Conservation (phyloP, 2,329 filamentous ascomycete genomes). For the Fusarium bulbicola region DNA sequence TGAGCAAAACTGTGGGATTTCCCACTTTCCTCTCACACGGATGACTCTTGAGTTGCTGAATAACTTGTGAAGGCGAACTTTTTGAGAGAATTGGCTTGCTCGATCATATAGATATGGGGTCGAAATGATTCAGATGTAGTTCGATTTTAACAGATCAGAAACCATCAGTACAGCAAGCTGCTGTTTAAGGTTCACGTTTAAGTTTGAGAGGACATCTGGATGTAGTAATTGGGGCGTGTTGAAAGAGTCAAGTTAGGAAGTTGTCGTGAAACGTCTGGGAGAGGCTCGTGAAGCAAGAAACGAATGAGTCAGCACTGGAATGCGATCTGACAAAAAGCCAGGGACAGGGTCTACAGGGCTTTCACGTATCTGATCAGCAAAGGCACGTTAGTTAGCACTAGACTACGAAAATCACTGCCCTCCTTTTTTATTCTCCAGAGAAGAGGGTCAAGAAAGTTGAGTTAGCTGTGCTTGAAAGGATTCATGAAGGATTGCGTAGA, state of each 20-base stretch:
- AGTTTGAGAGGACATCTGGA: background rate
- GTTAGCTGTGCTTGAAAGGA: conserved; percentile 10
- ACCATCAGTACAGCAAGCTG: background rate
- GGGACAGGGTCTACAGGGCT: background rate
- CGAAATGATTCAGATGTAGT: background rate
- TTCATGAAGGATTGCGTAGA: conserved; percentile 22
- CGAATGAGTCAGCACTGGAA: conserved; percentile 14
- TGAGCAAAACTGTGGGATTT: conserved; percentile 38
- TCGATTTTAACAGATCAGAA: background rate
- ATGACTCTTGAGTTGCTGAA: background rate
- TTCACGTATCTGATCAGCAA: conserved; percentile 5
- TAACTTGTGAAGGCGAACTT: background rate
- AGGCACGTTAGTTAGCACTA: background rate
- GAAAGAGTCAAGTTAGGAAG: background rate
- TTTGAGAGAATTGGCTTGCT: background rate
- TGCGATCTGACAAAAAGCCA: conserved; percentile 6
- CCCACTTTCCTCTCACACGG: conserved; percentile 35
- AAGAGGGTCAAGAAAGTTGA: background rate
- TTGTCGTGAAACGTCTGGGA: background rate
- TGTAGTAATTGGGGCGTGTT: background rate
- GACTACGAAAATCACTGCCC: conserved; percentile 5
- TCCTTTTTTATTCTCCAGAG: background rate
- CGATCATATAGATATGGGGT: background rate
- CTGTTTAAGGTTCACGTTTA: background rate
- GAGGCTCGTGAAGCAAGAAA: background rate